Evolutionary conservation across 2,329 filamentous ascomycete species (phyloP).

Genomic region (Fusarium vanettenii): DNA sequence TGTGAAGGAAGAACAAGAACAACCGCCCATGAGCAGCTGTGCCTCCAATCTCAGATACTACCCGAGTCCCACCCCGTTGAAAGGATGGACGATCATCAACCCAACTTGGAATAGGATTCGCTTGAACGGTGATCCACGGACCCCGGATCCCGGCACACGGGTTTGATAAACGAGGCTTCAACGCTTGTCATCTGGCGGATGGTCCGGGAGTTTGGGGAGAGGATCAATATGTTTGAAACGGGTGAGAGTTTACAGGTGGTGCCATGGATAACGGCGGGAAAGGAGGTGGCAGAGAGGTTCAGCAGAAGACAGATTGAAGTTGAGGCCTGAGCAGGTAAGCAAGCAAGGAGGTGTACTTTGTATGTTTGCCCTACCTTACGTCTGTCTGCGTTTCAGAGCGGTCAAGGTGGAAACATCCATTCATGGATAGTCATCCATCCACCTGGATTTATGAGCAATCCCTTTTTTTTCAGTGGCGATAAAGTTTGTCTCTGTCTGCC

Average conservation of each 20-base stretch:
- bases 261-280: background rate
- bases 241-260: background rate
- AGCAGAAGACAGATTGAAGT: slow-evolving; percentile 6
- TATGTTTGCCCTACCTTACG: slow-evolving; percentile 9
- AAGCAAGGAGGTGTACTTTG: slow-evolving; percentile 11
- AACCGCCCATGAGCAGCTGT: background rate
- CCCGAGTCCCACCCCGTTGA: background rate
- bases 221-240: slow-evolving; percentile 14
- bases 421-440: background rate
- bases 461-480: slow-evolving; percentile 13
- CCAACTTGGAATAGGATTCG: background rate
- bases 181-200: background rate
- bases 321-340: background rate
- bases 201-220: background rate
- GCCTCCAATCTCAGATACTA: slow-evolving; percentile 2
- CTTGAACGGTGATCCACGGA: background rate
- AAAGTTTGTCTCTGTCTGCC: background rate
- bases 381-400: slow-evolving; percentile 28
- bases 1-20: slow-evolving; percentile 7
- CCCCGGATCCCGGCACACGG: background rate
- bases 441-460: background rate
- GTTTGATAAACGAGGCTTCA: slow-evolving; percentile 1
- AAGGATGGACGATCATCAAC: slow-evolving; percentile 6
- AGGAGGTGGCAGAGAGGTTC: slow-evolving; percentile 23
- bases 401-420: slow-evolving; percentile 10